A percentile compares a stretch with the other conserved stretches of the same genome.
Conservation (phyloP, 177 flowering plant genomes). For the Vitis hybrid region DNA sequence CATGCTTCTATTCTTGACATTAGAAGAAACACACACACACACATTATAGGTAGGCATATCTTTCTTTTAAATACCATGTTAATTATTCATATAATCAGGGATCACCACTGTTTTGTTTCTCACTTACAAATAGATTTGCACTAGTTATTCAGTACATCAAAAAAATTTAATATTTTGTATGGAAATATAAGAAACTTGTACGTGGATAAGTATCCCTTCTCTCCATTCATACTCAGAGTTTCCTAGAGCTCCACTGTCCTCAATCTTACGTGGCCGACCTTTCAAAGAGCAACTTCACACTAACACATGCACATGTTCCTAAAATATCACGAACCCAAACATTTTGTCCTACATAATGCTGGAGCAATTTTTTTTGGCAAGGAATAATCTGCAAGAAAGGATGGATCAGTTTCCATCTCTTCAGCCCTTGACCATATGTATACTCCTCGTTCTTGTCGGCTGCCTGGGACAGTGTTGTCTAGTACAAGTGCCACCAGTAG, state of each 20-base stretch:
- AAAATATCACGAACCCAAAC: conserved; percentile 34
- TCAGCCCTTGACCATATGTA: conserved; percentile 76
- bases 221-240: not conserved
- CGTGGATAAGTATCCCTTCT: not conserved
- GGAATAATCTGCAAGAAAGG: conserved; percentile 51
- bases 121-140: not conserved
- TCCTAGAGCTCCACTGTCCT: not conserved
- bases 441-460: conserved; percentile 76
- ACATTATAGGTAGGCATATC: not conserved
- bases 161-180: not conserved
- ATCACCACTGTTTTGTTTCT: not conserved
- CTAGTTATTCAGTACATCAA: not conserved
- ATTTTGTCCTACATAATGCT: conserved; percentile 49
- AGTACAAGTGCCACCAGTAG: conserved; percentile 71
- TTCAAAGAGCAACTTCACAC: conserved; percentile 4
- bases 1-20: not conserved
- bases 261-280: not conserved
- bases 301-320: not conserved
- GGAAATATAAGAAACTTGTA: not conserved
- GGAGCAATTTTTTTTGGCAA: conserved; percentile 55
- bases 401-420: conserved; percentile 49
- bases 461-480: conserved; percentile 91
- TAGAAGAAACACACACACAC: not conserved
- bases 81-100: not conserved
- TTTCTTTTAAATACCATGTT: not conserved